Evolutionary conservation across 2,329 filamentous ascomycete genomes (phyloP).

Genomic region (Beauveria rudraprayagi): DNA sequence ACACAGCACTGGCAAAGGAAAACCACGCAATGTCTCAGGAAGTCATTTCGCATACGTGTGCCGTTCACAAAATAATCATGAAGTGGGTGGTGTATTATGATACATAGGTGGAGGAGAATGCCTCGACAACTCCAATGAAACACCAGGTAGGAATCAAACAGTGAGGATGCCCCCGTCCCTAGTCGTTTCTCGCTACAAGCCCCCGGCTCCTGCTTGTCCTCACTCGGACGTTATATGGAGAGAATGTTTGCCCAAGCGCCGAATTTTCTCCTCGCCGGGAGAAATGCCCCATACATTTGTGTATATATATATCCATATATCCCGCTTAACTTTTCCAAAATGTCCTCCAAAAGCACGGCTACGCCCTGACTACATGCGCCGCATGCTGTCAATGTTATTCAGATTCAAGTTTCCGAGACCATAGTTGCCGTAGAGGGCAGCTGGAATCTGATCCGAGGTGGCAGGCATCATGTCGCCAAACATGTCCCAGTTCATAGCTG

Average conservation of each 20-base stretch:
- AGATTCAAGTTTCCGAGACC: constrained; percentile 19
- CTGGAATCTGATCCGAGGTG: constrained; percentile 21
- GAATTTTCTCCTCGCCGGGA: background rate
- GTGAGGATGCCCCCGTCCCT: background rate
- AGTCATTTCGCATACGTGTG: too few species aligned
- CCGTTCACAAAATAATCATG: background rate
- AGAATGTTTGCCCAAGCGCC: background rate
- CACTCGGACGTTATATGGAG: background rate
- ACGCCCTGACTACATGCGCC: background rate
- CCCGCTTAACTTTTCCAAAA: background rate
- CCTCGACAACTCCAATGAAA: background rate
- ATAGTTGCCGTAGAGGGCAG: constrained; percentile 25
- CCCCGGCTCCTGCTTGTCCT: background rate
- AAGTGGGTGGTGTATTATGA: constrained; percentile 8
- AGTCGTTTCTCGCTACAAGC: background rate
- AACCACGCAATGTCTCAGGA: too few species aligned
- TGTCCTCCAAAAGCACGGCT: background rate
- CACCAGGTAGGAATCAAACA: background rate
- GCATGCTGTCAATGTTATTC: constrained; percentile 12
- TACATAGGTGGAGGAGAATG: constrained; percentile 4
- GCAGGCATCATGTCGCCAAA: constrained; percentile 14
- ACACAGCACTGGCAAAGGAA: too few species aligned
- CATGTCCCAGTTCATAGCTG: constrained; percentile 10
- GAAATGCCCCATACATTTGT: background rate
- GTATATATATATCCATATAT: background rate